Evolutionary conservation across 225 moss, liverwort and hornwort genomes (phyloP), one percentile per base, ranked within the genome.

Genomic region (Bryoerythrophyllum caledonicum): DNA sequence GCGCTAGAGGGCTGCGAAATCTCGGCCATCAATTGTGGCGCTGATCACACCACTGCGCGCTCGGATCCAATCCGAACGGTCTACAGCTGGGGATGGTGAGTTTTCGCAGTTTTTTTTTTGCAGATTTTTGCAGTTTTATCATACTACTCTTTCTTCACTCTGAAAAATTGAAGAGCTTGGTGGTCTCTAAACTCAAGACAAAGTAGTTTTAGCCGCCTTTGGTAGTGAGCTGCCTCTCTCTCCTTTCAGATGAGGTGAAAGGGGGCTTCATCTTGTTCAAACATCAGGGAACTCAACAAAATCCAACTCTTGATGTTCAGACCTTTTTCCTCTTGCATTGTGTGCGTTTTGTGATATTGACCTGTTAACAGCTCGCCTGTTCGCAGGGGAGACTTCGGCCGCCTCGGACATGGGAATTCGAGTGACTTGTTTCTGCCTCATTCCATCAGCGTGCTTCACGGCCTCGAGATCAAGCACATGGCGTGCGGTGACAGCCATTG

Each of bases 11-110:
- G 87, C 12, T 85, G 74, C 57, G 85, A 84, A 53, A 79, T 94
- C 27, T 79, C 84, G 19, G 83, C 88, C 71, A 88, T 94, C 37
- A 86, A 86, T 7, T 94, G 94, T 30, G 96, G 96, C 28, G 94
- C 96, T 16, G 96, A 96, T 88, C 96, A 96, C 77, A 96, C 96
- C 1, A 91, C 96, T 67, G 94, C 96, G 12, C 83, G 82, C 51
- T 91, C 96, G 7, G 86, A 86, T 74, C 35, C 77, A 6, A 88
- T 87, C n/a, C 77, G 76, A 65, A 90, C 86, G 46, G 94, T 94
- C 2, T 94, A 87, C 60, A 96, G 96, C 78, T 96, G 96, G 96
- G 96, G 96, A 77, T 96, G 96, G 96, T 96, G 71, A 84, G 85
- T 61, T 60, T 26, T 8, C 37, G 6, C 65, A 30, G 8, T n/a